These are phyloP conservation scores for Porogramme epimiltina DNA, from an alignment of 1,284 basidiomycete species.

Conservation along the genomic window DNA sequence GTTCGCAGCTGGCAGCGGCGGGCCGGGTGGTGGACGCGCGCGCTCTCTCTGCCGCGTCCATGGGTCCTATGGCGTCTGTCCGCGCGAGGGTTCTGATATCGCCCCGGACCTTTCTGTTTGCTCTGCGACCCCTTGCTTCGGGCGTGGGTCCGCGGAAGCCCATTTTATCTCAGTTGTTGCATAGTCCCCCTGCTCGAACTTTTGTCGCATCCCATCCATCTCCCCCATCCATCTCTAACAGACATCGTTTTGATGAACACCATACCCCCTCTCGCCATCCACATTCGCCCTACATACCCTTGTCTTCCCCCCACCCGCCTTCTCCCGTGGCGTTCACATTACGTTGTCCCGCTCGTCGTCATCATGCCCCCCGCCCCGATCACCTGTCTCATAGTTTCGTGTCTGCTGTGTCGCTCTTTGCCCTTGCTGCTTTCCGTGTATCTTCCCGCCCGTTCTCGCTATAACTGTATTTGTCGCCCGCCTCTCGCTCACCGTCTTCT, in stretches of 20 bases:
- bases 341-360: conserved; percentile 8
- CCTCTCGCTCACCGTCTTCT: conserved; percentile 1
- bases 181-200: conserved; percentile 11
- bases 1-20: conserved; percentile 8
- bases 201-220: conserved; percentile 9
- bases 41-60: conserved; percentile 10
- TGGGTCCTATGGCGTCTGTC: conserved; percentile 2
- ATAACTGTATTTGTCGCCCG: conserved; percentile 22
- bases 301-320: not conserved
- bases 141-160: conserved; percentile 7
- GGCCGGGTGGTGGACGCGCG: conserved; percentile 14
- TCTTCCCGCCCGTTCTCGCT: conserved; percentile 11
- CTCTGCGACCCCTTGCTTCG: not conserved
- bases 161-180: conserved; percentile 15
- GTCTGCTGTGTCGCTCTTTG: conserved; percentile 18
- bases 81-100: conserved; percentile 16
- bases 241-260: conserved; percentile 15
- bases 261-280: conserved; percentile 2
- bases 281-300: not conserved
- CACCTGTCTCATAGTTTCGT: conserved; percentile 22
- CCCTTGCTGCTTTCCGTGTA: conserved; percentile 19
- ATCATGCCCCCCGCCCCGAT: conserved; percentile 13
- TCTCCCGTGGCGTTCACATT: conserved; percentile 7
- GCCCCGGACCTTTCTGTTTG: conserved; percentile 20
- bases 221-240: conserved; percentile 15